phyloP scores from a whole-genome alignment of 208 protist genomes.

The Trichomonas gallinae region DNA sequence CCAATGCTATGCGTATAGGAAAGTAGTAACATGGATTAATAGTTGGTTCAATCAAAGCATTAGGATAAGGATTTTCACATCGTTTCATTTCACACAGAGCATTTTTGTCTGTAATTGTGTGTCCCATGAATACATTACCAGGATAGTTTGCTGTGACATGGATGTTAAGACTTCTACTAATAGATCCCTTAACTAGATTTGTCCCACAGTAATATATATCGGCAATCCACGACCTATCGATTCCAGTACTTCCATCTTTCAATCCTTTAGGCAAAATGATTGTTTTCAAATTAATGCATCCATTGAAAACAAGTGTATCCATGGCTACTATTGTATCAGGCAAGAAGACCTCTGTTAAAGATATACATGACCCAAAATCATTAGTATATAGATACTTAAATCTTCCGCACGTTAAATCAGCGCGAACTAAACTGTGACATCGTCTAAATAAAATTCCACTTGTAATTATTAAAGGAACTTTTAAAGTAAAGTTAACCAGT shows the following conservation, averaged over 20 bases:
- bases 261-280: background rate
- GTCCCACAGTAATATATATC: background rate
- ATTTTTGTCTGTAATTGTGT: background rate
- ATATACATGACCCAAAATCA: background rate
- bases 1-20: too few species aligned
- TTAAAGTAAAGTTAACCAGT: background rate
- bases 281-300: background rate
- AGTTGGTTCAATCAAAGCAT: too few species aligned
- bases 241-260: background rate
- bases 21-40: too few species aligned
- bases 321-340: too few species aligned
- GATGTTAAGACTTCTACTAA: background rate
- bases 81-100: background rate
- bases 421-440: background rate
- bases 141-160: background rate
- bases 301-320: background rate
- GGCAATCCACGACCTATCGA: background rate
- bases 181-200: background rate
- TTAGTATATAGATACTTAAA: background rate
- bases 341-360: too few species aligned
- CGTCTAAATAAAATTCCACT: background rate
- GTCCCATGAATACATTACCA: background rate
- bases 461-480: background rate
- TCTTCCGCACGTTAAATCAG: background rate
- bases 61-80: background rate